phyloP scores from a whole-genome alignment of 192 early-diverging fungal species.

The Backusella sp. region DNA sequence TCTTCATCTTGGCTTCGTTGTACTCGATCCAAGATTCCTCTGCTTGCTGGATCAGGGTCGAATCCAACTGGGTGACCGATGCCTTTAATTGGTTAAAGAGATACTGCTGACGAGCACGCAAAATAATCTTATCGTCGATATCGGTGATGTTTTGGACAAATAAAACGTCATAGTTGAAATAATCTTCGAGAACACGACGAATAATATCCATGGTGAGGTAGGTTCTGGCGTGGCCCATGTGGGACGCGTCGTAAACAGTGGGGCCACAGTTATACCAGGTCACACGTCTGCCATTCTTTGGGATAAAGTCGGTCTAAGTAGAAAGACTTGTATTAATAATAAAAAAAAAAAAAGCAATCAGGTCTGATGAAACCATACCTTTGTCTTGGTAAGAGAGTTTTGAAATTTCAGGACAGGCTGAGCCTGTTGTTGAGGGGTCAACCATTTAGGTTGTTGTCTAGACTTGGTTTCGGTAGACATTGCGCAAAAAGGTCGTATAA shows the following conservation, averaged over 20 bases:
- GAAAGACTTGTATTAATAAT: background rate
- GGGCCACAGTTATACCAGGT: constrained; percentile 99
- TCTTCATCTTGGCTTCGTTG: constrained; percentile 55
- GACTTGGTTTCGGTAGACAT: constrained; percentile 29
- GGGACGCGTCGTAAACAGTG: constrained; percentile 94
- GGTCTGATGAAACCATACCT: constrained; percentile 46
- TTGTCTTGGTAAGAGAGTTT: constrained; percentile 88
- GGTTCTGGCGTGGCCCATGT: constrained; percentile 94
- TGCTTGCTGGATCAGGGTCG: constrained; percentile 55
- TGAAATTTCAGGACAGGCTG: constrained; percentile 63
- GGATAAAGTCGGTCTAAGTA: constrained; percentile 83
- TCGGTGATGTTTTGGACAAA: constrained; percentile 99
- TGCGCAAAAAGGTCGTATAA: background rate
- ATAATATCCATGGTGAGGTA: constrained; percentile 94
- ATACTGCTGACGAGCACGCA: constrained; percentile 83
- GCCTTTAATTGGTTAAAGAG: constrained; percentile 63
- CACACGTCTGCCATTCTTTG: constrained; percentile 75
- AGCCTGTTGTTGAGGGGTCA: constrained; percentile 41
- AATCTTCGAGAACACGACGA: constrained; percentile 91
- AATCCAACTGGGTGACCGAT: constrained; percentile 35
- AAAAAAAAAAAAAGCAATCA: background rate
- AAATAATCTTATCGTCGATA: constrained; percentile 99
- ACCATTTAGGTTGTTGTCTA: constrained; percentile 68
- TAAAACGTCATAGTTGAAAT: constrained; percentile 91
- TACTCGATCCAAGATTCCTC: constrained; percentile 62